phyloP scores from a whole-genome alignment of 345 rosid genomes.

The Pugionium cornutum region DNA sequence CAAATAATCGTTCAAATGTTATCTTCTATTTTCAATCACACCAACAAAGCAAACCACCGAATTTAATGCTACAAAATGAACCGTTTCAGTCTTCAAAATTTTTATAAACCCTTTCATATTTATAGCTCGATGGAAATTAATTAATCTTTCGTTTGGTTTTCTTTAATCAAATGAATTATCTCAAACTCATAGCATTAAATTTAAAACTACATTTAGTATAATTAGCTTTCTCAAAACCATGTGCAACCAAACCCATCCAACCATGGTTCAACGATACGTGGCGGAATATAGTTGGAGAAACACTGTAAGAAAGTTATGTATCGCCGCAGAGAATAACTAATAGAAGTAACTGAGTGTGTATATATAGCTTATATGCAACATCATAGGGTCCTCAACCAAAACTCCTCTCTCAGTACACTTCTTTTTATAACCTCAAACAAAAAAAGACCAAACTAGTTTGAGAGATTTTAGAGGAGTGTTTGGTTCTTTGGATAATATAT shows the following conservation, averaged over 20 bases:
- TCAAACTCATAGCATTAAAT: not conserved
- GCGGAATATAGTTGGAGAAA: not conserved
- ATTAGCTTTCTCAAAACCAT: slow-evolving; percentile 17
- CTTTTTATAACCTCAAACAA: slow-evolving; percentile 17
- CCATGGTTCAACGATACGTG: slow-evolving; percentile 29
- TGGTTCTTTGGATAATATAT: slow-evolving; percentile 34
- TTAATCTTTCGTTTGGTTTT: not conserved
- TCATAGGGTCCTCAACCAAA: slow-evolving; percentile 38
- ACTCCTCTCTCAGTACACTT: slow-evolving; percentile 32
- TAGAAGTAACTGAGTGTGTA: slow-evolving; percentile 32
- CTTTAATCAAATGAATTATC: not conserved
- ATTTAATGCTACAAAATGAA: not conserved
- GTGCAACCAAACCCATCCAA: slow-evolving; percentile 25
- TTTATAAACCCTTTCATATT: not conserved
- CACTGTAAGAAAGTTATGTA: not conserved
- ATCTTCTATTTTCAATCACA: not conserved
- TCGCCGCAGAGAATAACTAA: slow-evolving; percentile 16
- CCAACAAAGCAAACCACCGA: slow-evolving; percentile 2
- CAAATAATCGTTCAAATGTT: no score
- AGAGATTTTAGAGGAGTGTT: slow-evolving; percentile 35
- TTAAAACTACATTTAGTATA: not conserved
- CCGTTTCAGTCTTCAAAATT: not conserved
- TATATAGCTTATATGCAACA: slow-evolving; percentile 46
- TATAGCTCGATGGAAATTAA: not conserved
- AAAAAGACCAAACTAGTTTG: slow-evolving; percentile 26